A percentile compares a stretch with the other conserved stretches of the same genome.
Evolutionary conservation across 2,329 filamentous ascomycete genomes (phyloP).

Genomic region (Paecilomyces sp.): DNA sequence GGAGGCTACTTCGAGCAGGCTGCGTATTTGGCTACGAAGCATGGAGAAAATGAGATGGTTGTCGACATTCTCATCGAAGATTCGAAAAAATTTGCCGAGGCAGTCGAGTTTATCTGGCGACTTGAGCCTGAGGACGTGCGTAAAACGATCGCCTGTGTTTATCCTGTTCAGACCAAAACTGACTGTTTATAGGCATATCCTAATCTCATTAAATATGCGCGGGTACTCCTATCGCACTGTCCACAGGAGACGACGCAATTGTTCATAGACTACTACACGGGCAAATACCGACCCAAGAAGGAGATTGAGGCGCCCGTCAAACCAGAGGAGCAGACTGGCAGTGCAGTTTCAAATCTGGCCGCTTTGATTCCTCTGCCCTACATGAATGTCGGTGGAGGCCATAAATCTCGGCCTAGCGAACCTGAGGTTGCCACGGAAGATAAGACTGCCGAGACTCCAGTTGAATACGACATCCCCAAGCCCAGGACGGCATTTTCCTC

Average conservation of each 20-base stretch:
- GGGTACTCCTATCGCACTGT: slow-evolving; percentile 81
- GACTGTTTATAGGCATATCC: slow-evolving; percentile 60
- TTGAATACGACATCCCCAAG: slow-evolving; percentile 69
- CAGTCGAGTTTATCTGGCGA: slow-evolving; percentile 84
- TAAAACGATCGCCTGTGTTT: slow-evolving; percentile 6
- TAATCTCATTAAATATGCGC: slow-evolving; percentile 91
- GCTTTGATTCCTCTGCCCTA: slow-evolving; percentile 79
- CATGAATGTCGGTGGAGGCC: slow-evolving; percentile 57
- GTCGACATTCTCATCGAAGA: slow-evolving; percentile 96
- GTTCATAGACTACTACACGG: slow-evolving; percentile 93
- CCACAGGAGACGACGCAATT: slow-evolving; percentile 73
- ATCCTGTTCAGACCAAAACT: slow-evolving; percentile 14
- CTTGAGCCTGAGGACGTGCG: slow-evolving; percentile 69
- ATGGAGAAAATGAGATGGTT: slow-evolving; percentile 87
- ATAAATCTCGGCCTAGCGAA: slow-evolving; percentile 24
- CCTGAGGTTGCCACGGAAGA: slow-evolving; percentile 17
- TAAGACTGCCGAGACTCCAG: slow-evolving; percentile 29
- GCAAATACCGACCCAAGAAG: slow-evolving; percentile 64
- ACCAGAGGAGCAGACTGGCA: slow-evolving; percentile 50
- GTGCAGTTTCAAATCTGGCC: slow-evolving; percentile 77
- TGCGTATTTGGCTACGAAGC: slow-evolving; percentile 87
- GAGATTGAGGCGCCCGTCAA: slow-evolving; percentile 51
- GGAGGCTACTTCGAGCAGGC: slow-evolving; percentile 96
- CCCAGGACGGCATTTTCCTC: slow-evolving; percentile 89
- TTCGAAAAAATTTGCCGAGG: slow-evolving; percentile 81